These are phyloP conservation scores for Leccinum uliginosum DNA, from an alignment of 768 basidiomycete species.

Conservation along the genomic window DNA sequence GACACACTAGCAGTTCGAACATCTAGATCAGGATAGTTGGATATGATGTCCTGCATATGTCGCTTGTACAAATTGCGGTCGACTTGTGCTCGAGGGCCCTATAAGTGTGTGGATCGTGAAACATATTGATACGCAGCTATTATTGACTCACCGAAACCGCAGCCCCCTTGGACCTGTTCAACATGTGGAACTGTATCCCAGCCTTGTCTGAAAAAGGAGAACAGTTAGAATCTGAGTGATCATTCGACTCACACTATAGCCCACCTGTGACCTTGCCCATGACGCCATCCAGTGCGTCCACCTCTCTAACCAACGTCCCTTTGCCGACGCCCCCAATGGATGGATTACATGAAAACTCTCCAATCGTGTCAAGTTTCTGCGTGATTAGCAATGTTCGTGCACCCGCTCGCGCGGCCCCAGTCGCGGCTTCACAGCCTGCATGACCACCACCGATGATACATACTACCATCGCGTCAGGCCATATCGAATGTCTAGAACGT, in stretches of 20 bases:
- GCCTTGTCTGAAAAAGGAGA: conserved; percentile 60
- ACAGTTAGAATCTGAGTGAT: background rate
- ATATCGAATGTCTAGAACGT: conserved; percentile 16
- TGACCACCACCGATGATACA: conserved; percentile 91
- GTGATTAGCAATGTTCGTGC: conserved; percentile 80
- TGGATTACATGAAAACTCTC: conserved; percentile 86
- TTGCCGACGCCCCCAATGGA: conserved; percentile 92
- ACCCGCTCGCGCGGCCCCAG: conserved; percentile 79
- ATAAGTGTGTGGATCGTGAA: background rate
- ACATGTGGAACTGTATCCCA: conserved; percentile 82
- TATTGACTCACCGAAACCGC: conserved; percentile 77
- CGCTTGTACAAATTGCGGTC: conserved; percentile 80
- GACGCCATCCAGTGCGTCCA: conserved; percentile 86
- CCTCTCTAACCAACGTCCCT: conserved; percentile 85
- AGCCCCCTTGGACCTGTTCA: conserved; percentile 82
- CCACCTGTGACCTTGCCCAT: conserved; percentile 80
- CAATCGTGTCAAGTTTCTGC: conserved; percentile 76
- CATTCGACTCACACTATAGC: conserved; percentile 13
- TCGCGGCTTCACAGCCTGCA: conserved; percentile 89
- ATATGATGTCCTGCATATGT: conserved; percentile 71
- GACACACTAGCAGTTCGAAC: conserved; percentile 72
- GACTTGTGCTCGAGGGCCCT: conserved; percentile 90
- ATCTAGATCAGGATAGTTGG: conserved; percentile 64
- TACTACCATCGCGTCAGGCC: conserved; percentile 46
- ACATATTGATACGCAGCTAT: background rate